These are phyloP conservation scores for Neurospora sp. DNA, from an alignment of 2,329 filamentous ascomycete species.

Conservation along the genomic window DNA sequence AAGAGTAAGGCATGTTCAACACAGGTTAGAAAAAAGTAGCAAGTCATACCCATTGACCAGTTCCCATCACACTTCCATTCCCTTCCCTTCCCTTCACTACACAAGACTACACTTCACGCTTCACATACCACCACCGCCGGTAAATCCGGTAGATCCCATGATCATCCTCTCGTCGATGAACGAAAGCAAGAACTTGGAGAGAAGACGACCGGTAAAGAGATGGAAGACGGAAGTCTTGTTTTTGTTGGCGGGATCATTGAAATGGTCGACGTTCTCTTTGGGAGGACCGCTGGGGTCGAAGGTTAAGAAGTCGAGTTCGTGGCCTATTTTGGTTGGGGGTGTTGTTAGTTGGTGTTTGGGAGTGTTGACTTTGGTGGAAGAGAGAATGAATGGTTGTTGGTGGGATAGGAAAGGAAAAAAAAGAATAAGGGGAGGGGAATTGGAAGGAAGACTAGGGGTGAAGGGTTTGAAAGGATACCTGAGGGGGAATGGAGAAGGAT, in stretches of 20 bases:
- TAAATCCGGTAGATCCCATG: slow-evolving; percentile 23
- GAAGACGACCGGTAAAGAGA: slow-evolving; percentile 34
- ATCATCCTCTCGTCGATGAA: slow-evolving; percentile 41
- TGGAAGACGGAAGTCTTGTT: not conserved
- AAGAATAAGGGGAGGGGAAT: not conserved
- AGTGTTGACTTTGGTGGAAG: not conserved
- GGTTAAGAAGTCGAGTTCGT: slow-evolving; percentile 35
- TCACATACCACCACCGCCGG: not conserved
- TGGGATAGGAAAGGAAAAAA: not conserved
- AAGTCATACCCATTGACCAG: not conserved
- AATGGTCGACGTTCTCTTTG: slow-evolving; percentile 33
- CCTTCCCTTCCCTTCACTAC: too few species aligned
- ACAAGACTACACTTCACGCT: not conserved
- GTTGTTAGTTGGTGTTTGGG: not conserved
- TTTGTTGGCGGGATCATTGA: slow-evolving; percentile 29
- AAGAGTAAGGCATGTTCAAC: not conserved
- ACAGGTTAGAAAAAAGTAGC: not conserved
- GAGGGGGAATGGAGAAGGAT: not conserved
- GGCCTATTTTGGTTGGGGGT: slow-evolving; percentile 18
- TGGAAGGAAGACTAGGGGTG: not conserved
- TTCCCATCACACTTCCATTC: not conserved
- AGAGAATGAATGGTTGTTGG: not conserved
- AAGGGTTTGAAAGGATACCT: not conserved
- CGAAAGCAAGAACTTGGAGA: slow-evolving; percentile 45
- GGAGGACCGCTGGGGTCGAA: slow-evolving; percentile 34